Evolutionary conservation across 257 asterid genomes (phyloP).

Genomic region (Coffea eugenioides): DNA sequence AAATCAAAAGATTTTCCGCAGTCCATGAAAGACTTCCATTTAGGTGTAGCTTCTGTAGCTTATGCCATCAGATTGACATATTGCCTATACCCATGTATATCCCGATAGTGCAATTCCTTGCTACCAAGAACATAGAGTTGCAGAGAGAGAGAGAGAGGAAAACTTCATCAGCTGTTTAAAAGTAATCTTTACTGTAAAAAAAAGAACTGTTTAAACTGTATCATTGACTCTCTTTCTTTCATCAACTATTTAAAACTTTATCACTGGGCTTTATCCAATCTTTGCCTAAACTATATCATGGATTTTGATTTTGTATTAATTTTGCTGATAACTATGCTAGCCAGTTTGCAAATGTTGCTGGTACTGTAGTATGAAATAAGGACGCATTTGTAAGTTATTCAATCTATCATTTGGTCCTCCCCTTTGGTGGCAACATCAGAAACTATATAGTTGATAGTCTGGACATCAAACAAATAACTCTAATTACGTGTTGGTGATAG

Average conservation of each 20-base stretch:
- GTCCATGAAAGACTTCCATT: neutral
- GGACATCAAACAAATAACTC: neutral
- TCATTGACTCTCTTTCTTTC: neutral
- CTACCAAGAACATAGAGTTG: neutral
- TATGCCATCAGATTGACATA: neutral
- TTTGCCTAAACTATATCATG: neutral
- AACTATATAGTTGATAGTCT: neutral
- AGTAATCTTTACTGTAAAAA: too few species aligned
- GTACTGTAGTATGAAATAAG: neutral
- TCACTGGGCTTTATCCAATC: neutral
- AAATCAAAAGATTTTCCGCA: neutral
- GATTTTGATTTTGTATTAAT: neutral
- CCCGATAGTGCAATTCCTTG: neutral
- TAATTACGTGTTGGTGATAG: neutral
- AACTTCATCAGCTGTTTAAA: neutral
- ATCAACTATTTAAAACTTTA: too few species aligned
- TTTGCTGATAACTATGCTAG: neutral
- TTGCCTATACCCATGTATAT: neutral
- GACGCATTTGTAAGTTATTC: neutral
- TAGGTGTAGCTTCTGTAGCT: neutral
- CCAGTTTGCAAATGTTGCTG: neutral
- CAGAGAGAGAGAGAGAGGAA: too few species aligned
- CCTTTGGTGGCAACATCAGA: neutral
- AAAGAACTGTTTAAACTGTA: too few species aligned
- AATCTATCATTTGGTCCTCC: neutral